phyloP scores from a whole-genome alignment of 345 rosid genomes.

The Lepidium didymum region DNA sequence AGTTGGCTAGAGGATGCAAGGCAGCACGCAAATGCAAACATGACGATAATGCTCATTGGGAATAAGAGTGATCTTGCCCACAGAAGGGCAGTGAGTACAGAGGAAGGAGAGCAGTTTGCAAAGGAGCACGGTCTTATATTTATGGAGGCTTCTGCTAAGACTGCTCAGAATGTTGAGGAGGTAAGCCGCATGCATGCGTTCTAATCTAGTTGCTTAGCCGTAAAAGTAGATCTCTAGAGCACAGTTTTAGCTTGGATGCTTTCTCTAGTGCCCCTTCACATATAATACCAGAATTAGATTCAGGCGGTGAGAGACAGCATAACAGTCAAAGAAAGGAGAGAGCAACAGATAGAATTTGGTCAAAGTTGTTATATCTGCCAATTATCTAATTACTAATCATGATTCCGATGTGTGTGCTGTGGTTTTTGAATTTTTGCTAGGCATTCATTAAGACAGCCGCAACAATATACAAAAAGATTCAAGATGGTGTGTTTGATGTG shows the following conservation, averaged over 20 bases:
- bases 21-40: conserved; percentile 97
- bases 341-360: background rate
- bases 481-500: conserved; percentile 96
- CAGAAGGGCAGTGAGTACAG: conserved; percentile 89
- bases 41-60: conserved; percentile 95
- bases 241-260: background rate
- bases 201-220: background rate
- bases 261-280: background rate
- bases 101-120: conserved; percentile 96
- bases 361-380: background rate
- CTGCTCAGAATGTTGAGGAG: conserved; percentile 98
- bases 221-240: background rate
- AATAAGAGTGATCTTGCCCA: conserved; percentile 95
- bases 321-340: background rate
- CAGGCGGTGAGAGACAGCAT: background rate
- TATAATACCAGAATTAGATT: background rate
- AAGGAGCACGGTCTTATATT: conserved; percentile 93
- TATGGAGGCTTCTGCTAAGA: conserved; percentile 99
- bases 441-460: conserved; percentile 95
- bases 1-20: conserved; percentile 98
- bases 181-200: conserved; percentile 19
- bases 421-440: conserved; percentile 29
- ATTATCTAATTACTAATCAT: background rate
- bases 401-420: background rate
- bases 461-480: conserved; percentile 90